A percentile compares a stretch with the other conserved stretches of the same genome.
phyloP scores from a whole-genome alignment of 495 filamentous ascomycete species.

The Daldinia concentrica region DNA sequence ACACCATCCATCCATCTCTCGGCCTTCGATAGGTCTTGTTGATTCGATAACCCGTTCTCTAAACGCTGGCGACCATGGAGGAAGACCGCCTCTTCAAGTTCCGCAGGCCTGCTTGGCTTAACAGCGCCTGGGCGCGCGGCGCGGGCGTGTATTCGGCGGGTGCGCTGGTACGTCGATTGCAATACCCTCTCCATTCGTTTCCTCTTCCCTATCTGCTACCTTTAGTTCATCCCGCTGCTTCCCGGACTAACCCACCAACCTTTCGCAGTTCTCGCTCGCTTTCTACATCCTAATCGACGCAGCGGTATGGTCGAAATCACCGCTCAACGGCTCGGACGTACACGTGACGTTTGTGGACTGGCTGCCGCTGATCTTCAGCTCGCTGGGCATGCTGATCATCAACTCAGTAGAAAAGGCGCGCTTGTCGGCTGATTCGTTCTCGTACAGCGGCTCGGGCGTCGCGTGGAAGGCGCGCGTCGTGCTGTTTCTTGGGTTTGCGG shows the following conservation, averaged over 20 bases:
- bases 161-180: slow-evolving; percentile 72
- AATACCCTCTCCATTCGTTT: not conserved
- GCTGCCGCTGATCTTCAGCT: slow-evolving; percentile 95
- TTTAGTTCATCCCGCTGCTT: no score
- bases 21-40: not conserved
- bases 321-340: slow-evolving; percentile 78
- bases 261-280: slow-evolving; percentile 85
- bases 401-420: slow-evolving; percentile 96
- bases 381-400: slow-evolving; percentile 97
- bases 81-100: slow-evolving; percentile 81
- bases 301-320: slow-evolving; percentile 83
- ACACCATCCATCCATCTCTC: not conserved
- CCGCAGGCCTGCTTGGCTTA: slow-evolving; percentile 86
- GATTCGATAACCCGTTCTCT: not conserved
- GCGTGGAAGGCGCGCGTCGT: slow-evolving; percentile 97
- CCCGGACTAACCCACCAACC: not conserved
- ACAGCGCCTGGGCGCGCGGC: slow-evolving; percentile 82
- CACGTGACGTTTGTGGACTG: slow-evolving; percentile 98
- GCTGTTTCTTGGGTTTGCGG: slow-evolving; percentile 93
- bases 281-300: slow-evolving; percentile 97
- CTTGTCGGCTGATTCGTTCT: slow-evolving; percentile 84
- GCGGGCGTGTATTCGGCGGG: slow-evolving; percentile 85
- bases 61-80: slow-evolving; percentile 51
- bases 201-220: not conserved
- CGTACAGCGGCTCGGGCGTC: slow-evolving; percentile 84